Percentiles rank a stretch among this genome's conserved stretches.
These are phyloP conservation scores for Podaxis sp. DNA, from an alignment of 768 basidiomycete genomes.

Conservation along the genomic window DNA sequence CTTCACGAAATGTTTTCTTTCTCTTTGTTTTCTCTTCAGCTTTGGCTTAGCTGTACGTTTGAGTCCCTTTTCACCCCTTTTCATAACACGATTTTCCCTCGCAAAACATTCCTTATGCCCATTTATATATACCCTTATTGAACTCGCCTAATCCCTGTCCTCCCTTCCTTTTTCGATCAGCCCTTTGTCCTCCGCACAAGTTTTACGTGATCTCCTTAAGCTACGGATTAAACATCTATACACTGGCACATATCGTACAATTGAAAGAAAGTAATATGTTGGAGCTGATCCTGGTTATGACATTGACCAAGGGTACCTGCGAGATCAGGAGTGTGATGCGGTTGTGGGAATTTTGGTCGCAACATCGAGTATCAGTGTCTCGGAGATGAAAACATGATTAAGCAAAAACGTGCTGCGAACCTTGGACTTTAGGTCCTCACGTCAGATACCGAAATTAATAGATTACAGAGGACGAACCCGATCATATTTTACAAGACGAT, in stretches of 20 bases:
- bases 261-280: slow-evolving; percentile 11
- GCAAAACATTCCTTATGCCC: slow-evolving; percentile 15
- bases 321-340: background rate
- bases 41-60: slow-evolving; percentile 3
- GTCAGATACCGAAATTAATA: background rate
- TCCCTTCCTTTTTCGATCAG: background rate
- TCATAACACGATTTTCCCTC: slow-evolving; percentile 19
- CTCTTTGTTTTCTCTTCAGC: slow-evolving; percentile 13
- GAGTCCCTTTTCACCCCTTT: slow-evolving; percentile 1
- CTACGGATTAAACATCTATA: slow-evolving; percentile 21
- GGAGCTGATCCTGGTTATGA: background rate
- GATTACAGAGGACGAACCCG: background rate
- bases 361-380: background rate
- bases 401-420: background rate
- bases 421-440: background rate
- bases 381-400: background rate
- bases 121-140: slow-evolving; percentile 21
- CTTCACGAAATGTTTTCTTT: slow-evolving; percentile 20
- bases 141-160: slow-evolving; percentile 13
- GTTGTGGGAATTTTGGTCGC: background rate
- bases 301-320: background rate
- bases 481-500: background rate
- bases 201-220: slow-evolving; percentile 12
- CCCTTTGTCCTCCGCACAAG: background rate
- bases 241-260: slow-evolving; percentile 9